Conservation (phyloP, 2,329 filamentous ascomycete species). For the Capronia americana region DNA sequence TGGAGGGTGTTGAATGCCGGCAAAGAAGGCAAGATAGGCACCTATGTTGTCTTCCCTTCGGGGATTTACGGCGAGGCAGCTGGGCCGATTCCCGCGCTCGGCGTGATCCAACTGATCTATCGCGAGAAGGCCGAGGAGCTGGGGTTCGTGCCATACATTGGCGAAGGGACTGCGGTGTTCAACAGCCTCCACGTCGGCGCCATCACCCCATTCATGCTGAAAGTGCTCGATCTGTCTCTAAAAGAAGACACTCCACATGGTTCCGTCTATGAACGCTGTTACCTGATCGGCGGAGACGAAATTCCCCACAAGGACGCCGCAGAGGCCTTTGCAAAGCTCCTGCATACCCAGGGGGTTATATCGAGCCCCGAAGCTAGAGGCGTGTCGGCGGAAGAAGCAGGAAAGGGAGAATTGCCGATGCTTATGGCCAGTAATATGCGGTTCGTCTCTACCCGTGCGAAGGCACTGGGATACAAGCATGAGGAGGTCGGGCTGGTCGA, state of each 20-base stretch:
- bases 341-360: constrained; percentile 20
- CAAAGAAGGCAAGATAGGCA: constrained; percentile 26
- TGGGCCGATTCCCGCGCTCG: constrained; percentile 25
- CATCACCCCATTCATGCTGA: constrained; percentile 26
- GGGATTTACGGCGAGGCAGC: constrained; percentile 27
- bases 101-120: constrained; percentile 26
- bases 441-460: constrained; percentile 19
- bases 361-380: constrained; percentile 17
- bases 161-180: constrained; percentile 30
- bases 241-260: constrained; percentile 14
- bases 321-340: constrained; percentile 19
- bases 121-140: constrained; percentile 28
- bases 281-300: constrained; percentile 22
- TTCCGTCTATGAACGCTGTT: constrained; percentile 27
- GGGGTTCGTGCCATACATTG: constrained; percentile 28
- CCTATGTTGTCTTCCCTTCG: constrained; percentile 29
- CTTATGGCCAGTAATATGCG: constrained; percentile 26
- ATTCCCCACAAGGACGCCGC: constrained; percentile 12
- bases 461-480: constrained; percentile 25
- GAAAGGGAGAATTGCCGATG: constrained; percentile 27
- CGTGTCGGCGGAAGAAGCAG: constrained; percentile 22
- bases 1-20: constrained; percentile 23
- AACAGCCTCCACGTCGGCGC: constrained; percentile 28
- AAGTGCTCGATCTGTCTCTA: constrained; percentile 20
- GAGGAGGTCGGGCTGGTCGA: constrained; percentile 23